phyloP scores from a whole-genome alignment of 169 alveolate genomes.

The Eimeria tenella region DNA sequence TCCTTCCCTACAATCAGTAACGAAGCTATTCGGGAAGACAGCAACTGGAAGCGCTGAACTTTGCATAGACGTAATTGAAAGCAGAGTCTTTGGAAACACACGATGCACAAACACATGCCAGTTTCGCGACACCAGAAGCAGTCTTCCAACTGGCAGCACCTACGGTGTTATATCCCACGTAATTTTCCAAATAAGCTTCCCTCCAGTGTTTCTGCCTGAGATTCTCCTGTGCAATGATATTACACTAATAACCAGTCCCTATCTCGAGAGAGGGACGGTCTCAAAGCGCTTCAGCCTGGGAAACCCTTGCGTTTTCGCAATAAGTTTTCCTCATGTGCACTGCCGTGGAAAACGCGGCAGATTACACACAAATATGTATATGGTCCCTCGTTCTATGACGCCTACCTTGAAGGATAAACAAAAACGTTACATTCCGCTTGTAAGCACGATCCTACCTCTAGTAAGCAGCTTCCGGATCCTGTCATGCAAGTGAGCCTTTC shows the following conservation, averaged over 20 bases:
- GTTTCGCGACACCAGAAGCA: background rate
- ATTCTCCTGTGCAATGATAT: conserved; percentile 56
- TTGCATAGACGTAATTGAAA: conserved; percentile 38
- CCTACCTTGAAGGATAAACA: no score
- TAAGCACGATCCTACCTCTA: no score
- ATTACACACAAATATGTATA: background rate
- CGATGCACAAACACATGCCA: background rate
- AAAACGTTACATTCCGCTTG: no score
- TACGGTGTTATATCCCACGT: conserved; percentile 43
- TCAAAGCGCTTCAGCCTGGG: background rate
- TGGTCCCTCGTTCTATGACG: no score
- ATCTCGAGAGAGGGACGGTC: background rate
- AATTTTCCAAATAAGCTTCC: conserved; percentile 53
- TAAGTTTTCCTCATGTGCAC: conserved; percentile 24
- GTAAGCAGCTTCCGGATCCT: background rate
- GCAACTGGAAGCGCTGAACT: conserved; percentile 28
- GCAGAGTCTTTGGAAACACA: conserved; percentile 45
- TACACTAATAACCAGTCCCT: background rate
- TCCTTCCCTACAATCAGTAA: conserved; percentile 44
- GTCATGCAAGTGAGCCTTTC: background rate
- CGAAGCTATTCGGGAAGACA: conserved; percentile 26
- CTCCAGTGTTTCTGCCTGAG: conserved; percentile 50
- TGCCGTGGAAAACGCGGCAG: background rate
- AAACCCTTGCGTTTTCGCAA: conserved; percentile 23
- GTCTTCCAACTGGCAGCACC: background rate